Percentiles rank a stretch among this genome's conserved stretches.
Evolutionary conservation across 2,329 filamentous ascomycete species (phyloP).

Genomic region (Trichocomaceae sp.): DNA sequence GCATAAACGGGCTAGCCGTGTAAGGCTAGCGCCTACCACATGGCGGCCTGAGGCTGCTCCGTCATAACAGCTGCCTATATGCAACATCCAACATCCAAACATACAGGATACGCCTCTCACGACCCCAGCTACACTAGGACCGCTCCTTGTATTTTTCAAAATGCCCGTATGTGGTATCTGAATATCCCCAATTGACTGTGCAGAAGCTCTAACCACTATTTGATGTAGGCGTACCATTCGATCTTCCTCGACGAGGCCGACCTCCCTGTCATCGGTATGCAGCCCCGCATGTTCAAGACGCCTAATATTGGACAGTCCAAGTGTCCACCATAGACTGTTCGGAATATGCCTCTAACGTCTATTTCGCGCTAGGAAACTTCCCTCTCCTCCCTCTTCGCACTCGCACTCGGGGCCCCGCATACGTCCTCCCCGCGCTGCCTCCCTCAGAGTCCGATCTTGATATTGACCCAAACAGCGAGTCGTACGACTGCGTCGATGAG

Average conservation of each 20-base stretch:
- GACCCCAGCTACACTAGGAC: constrained; percentile 12
- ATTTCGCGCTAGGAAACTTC: constrained; percentile 65
- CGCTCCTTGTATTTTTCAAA: neutral
- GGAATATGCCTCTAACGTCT: neutral
- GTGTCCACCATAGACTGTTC: neutral
- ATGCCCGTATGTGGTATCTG: constrained; percentile 7
- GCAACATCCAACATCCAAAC: neutral
- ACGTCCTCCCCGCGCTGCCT: constrained; percentile 65
- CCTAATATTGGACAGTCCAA: neutral
- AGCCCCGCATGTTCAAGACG: neutral
- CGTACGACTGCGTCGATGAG: constrained; percentile 95
- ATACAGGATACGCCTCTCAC: neutral
- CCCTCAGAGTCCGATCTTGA: constrained; percentile 47
- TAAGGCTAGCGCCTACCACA: neutral
- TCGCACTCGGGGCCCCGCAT: constrained; percentile 89
- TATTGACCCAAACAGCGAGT: constrained; percentile 76
- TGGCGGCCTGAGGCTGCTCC: neutral
- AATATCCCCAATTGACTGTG: neutral
- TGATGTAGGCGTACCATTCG: constrained; percentile 82
- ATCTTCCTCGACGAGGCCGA: constrained; percentile 81
- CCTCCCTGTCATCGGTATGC: constrained; percentile 56
- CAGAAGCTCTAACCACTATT: neutral
- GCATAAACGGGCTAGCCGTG: constrained; percentile 25
- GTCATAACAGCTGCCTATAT: constrained; percentile 7
- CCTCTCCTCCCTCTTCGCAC: constrained; percentile 91